phyloP scores from a whole-genome alignment of 306 rosid species.

The Chamaecrista fasciculata region DNA sequence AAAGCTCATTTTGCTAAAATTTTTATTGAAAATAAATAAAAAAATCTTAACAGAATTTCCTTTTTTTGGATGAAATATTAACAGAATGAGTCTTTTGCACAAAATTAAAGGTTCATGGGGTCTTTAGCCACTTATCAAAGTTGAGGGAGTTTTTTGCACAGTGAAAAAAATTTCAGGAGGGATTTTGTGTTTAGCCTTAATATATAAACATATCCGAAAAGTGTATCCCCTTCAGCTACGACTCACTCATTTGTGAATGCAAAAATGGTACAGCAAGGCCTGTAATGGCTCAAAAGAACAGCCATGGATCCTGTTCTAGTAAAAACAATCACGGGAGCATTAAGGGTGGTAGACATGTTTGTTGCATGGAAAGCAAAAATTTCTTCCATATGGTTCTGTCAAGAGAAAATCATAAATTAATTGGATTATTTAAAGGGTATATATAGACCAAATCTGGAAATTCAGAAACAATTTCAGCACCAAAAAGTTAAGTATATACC shows the following conservation, averaged over 20 bases:
- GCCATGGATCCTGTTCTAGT: conserved; percentile 98
- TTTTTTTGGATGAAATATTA: too few relatives aligned
- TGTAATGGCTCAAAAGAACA: conserved; percentile 80
- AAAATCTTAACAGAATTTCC: too few relatives aligned
- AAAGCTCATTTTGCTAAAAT: too few relatives aligned
- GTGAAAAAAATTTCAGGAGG: too few relatives aligned
- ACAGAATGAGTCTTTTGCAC: too few relatives aligned
- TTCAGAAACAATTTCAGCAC: background rate
- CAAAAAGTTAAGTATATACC: conserved; percentile 41
- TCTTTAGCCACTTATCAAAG: too few relatives aligned
- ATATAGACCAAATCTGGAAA: background rate
- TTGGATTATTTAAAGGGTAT: conserved; percentile 14
- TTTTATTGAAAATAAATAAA: too few relatives aligned
- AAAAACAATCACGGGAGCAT: conserved; percentile 78
- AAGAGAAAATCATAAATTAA: conserved; percentile 27
- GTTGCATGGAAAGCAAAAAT: conserved; percentile 92
- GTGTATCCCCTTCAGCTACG: background rate
- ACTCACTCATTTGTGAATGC: conserved; percentile 98
- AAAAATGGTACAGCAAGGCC: conserved; percentile 77
- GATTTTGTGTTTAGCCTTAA: too few relatives aligned
- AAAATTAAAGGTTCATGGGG: too few relatives aligned
- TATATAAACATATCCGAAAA: too few relatives aligned
- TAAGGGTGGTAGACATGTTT: conserved; percentile 70
- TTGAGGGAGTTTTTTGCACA: too few relatives aligned
- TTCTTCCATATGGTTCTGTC: conserved; percentile 83